phyloP scores from a whole-genome alignment of 352 stramenopile genomes.

The Ophiocytium majus region DNA sequence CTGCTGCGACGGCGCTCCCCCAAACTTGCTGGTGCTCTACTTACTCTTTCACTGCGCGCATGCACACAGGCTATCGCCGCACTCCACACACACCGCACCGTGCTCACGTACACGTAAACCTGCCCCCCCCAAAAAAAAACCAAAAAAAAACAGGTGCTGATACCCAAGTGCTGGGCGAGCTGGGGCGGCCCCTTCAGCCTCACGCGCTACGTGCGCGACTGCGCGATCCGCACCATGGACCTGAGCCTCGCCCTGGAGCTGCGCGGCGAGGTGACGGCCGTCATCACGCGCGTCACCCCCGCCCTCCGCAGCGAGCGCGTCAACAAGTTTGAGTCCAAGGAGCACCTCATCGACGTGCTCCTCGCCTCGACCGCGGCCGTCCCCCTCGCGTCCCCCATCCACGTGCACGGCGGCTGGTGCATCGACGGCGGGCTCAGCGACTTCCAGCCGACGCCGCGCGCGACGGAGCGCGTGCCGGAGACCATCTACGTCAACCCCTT shows the following conservation, averaged over 20 bases:
- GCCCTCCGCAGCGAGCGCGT: conserved; percentile 1
- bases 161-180: not conserved
- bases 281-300: conserved; percentile 19
- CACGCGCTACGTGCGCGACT: conserved; percentile 18
- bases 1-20: too few species aligned
- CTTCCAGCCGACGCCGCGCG: not conserved
- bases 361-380: conserved; percentile 20
- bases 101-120: too few species aligned
- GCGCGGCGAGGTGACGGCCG: conserved; percentile 11
- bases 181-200: conserved; percentile 15
- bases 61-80: too few species aligned
- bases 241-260: not conserved
- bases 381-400: not conserved
- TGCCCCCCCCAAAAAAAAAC: too few species aligned
- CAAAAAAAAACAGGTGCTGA: too few species aligned
- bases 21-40: too few species aligned
- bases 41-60: too few species aligned
- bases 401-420: conserved; percentile 7
- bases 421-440: conserved; percentile 22
- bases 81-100: too few species aligned
- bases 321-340: not conserved
- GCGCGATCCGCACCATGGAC: conserved; percentile 18
- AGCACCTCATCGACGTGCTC: not conserved
- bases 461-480: not conserved
- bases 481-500: conserved; percentile 59